phyloP scores from a whole-genome alignment of 176 grass and related monocot species.

The Oryza brachyantha region DNA sequence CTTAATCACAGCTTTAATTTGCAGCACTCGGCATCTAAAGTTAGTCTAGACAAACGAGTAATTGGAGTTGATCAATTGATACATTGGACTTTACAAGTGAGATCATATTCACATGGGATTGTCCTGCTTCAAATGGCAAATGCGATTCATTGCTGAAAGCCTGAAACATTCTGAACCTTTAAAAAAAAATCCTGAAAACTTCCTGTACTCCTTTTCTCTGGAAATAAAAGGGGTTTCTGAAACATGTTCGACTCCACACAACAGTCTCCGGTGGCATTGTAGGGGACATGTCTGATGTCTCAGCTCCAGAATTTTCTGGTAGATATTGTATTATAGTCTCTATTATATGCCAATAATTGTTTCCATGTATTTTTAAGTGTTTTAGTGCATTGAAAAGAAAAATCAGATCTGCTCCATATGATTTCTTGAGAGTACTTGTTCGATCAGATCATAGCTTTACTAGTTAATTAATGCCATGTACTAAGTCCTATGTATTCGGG shows the following conservation, averaged over 20 bases:
- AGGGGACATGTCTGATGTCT: constrained; percentile 2
- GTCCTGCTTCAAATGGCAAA: neutral
- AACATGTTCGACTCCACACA: neutral
- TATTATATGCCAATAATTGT: neutral
- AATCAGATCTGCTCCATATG: neutral
- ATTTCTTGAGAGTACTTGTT: neutral
- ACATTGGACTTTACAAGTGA: neutral
- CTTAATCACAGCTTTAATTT: neutral
- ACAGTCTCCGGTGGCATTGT: neutral
- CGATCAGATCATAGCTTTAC: neutral
- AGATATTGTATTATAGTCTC: neutral
- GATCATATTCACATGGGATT: neutral
- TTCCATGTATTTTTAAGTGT: neutral
- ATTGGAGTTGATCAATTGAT: neutral
- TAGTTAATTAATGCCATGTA: neutral
- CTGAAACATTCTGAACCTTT: neutral
- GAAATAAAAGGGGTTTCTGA: neutral
- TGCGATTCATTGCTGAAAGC: neutral
- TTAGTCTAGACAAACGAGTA: neutral
- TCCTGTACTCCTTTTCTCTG: neutral
- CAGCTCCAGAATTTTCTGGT: neutral
- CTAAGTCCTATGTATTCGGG: neutral
- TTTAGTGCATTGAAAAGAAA: neutral
- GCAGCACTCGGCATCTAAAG: neutral
- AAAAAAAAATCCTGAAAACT: neutral